These are phyloP conservation scores for Bolboschoenoplectus hybrid DNA, from an alignment of 202 grass and related monocot genomes.

Conservation along the genomic window DNA sequence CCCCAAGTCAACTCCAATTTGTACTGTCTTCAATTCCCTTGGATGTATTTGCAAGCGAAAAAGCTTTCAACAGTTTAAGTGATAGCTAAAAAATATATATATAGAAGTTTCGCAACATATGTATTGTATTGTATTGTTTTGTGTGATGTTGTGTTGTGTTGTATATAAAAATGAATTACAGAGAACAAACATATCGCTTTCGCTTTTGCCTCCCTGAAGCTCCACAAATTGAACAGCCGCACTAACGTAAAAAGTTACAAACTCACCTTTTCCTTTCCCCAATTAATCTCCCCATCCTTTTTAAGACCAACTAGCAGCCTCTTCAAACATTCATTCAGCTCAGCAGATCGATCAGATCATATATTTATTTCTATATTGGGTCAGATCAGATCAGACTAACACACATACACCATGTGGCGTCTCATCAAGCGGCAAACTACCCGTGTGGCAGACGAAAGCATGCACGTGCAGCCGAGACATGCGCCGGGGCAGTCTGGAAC, in stretches of 20 bases:
- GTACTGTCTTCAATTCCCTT: no score
- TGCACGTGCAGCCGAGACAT: background rate
- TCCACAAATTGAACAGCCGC: constrained; percentile 16
- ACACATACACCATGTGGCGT: background rate
- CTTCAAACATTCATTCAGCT: background rate
- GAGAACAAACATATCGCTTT: background rate
- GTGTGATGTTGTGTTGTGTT: no score
- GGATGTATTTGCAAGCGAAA: no score
- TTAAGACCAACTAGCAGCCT: background rate
- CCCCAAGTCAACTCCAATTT: background rate
- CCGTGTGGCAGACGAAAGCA: constrained; percentile 11
- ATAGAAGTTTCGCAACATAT: no score
- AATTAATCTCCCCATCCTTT: background rate
- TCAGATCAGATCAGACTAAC: background rate
- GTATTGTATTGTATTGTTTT: no score
- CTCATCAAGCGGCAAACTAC: constrained; percentile 21
- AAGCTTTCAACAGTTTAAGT: no score
- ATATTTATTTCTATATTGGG: background rate
- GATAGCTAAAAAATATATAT: no score
- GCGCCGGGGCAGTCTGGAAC: background rate
- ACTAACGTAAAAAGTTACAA: background rate
- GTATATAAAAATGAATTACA: background rate
- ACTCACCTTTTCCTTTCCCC: background rate
- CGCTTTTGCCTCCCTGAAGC: background rate
- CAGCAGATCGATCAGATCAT: background rate